Evolutionary conservation across 1,139 yeast species (phyloP), one percentile per base, ranked within the genome.

Genomic region (Pichia norvegensis): DNA sequence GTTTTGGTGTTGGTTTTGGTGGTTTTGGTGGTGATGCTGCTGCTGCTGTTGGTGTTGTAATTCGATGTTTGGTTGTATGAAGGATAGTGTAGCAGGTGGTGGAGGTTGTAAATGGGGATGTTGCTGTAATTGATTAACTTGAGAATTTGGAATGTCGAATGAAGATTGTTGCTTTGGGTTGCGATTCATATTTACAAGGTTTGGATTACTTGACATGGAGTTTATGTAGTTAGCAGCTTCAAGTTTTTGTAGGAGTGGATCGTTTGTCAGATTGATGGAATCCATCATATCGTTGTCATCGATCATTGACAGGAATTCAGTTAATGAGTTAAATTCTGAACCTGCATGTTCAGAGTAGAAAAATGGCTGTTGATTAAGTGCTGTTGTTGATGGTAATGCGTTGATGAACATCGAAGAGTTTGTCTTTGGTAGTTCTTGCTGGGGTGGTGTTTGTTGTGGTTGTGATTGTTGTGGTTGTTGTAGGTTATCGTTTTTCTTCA

Each of bases 321-420:
- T 88, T 54, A 90, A 70, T 0, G 96, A 87, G 52, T 90, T 81
- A 61, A 90, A 88, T 66, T 90, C 97, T 40, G 94, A 82, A 3
- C 95, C 95, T 0, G 95, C 95, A 63, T 87, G 95, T 59, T 88
- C 95, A 1, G 95, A 84, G 54, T 79, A 85, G 65, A 87, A 87
- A 46, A 84, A 77, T 0, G 95, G 88, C 53, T 79, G 84, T 51
- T 80, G 85, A 55, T 77, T 78, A 47, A 73, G 70, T 1, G 79
- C 49, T 0, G 61, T 48, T 8, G 60, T 54, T 23, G 58, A 46
- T 7, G 53, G 49, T 9, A 41, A 2, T 5, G 36, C 20, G 25
- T 43, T 43, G 2, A 29, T 19, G 5, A 27, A 22, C 21, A 17
- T 38, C 6, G 43, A 31, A 20, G 42, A 14, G n/a, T 29, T 17